Evolutionary conservation across 805 yeast genomes (phyloP).

Genomic region (Yamadazyma phyllophila): DNA sequence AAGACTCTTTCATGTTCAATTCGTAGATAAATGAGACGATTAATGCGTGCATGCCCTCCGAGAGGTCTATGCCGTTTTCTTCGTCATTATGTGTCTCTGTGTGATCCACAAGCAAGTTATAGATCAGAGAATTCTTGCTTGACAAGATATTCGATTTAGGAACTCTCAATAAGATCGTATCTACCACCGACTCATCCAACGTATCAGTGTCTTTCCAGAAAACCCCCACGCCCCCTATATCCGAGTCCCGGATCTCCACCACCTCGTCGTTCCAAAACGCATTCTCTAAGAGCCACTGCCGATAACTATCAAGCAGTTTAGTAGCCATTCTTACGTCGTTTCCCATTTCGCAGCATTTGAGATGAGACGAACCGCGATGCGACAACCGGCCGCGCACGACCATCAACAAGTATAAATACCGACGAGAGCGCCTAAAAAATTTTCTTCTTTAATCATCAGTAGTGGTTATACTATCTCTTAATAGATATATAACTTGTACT

Average conservation of each 20-base stretch:
- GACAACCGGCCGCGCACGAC: conserved; percentile 1
- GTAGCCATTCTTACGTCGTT: conserved; percentile 1
- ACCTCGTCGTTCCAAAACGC: conserved; percentile 50
- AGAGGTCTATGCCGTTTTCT: conserved; percentile 31
- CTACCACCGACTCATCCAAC: conserved; percentile 19
- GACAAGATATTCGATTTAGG: conserved; percentile 63
- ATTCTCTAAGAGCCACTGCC: conserved; percentile 54
- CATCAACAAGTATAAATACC: conserved; percentile 1
- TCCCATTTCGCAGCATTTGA: conserved; percentile 6
- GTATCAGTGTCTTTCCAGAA: conserved; percentile 41
- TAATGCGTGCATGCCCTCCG: conserved; percentile 60
- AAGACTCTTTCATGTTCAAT: conserved; percentile 47
- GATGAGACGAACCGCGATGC: conserved; percentile 7
- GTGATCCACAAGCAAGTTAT: conserved; percentile 64
- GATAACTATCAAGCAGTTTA: conserved; percentile 1
- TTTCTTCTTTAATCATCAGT: conserved; percentile 53
- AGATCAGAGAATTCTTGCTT: conserved; percentile 56
- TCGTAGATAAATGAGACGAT: conserved; percentile 75
- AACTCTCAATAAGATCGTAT: conserved; percentile 46
- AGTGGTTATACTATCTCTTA: conserved; percentile 77
- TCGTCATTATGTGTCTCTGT: conserved; percentile 14
- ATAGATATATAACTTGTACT: conserved; percentile 53
- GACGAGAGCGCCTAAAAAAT: conserved; percentile 24
- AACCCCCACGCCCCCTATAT: conserved; percentile 69
- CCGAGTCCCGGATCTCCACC: conserved; percentile 10